phyloP scores from a whole-genome alignment of 2,329 filamentous ascomycete genomes.

The Hypoxylon sp. region DNA sequence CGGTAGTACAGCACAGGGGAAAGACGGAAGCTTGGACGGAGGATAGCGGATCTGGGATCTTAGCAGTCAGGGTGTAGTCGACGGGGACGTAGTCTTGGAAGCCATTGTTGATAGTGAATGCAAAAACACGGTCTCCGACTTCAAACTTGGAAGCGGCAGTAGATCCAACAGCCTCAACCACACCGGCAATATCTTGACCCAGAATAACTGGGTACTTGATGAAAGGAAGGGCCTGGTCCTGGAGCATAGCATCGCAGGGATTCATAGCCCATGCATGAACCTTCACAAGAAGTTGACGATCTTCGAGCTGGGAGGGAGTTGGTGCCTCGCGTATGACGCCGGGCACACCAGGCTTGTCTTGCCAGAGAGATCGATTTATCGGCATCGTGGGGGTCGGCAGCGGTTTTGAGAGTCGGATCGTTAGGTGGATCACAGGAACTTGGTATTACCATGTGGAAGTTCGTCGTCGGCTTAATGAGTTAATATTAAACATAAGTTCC shows the following conservation, averaged over 20 bases:
- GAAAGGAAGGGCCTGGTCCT: conserved; percentile 22
- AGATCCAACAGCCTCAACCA: conserved; percentile 23
- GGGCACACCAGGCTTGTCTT: conserved; percentile 41
- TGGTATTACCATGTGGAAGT: not conserved
- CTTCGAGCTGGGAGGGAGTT: conserved; percentile 29
- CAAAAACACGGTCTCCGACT: conserved; percentile 29
- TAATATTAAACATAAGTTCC: not conserved
- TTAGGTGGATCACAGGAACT: not conserved
- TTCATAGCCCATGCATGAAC: conserved; percentile 33
- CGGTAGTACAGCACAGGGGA: conserved; percentile 24
- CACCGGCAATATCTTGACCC: conserved; percentile 29
- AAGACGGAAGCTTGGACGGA: conserved; percentile 27
- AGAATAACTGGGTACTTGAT: conserved; percentile 30
- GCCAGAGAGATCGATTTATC: conserved; percentile 51
- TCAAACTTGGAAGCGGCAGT: conserved; percentile 17
- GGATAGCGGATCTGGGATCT: conserved; percentile 22
- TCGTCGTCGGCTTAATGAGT: not conserved
- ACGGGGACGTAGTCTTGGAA: conserved; percentile 32
- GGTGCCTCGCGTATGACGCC: conserved; percentile 43
- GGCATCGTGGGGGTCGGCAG: conserved; percentile 7
- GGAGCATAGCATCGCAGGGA: conserved; percentile 28
- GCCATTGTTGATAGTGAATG: conserved; percentile 29
- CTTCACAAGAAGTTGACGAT: conserved; percentile 20
- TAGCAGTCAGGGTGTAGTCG: conserved; percentile 25
- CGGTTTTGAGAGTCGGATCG: not conserved